These are phyloP conservation scores for Heliamphora exappendiculata DNA, from an alignment of 148 eudicot genomes.

Conservation along the genomic window DNA sequence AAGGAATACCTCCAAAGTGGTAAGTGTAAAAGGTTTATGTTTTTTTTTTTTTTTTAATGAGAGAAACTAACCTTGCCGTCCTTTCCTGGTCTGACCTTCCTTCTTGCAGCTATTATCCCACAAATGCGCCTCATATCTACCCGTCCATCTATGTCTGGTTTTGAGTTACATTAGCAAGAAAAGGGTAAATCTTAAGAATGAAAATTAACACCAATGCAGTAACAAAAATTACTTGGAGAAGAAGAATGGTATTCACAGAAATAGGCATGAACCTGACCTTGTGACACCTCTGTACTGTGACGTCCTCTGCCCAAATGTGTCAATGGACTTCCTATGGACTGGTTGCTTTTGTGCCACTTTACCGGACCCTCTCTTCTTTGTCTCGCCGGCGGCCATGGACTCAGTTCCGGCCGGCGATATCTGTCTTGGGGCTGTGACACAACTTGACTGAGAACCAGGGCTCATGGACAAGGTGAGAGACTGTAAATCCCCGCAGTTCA, in stretches of 20 bases:
- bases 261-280: slow-evolving; percentile 32
- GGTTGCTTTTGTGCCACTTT: slow-evolving; percentile 50
- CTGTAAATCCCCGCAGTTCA: slow-evolving; percentile 63
- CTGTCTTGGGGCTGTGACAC: slow-evolving; percentile 61
- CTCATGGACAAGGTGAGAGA: slow-evolving; percentile 76
- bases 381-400: slow-evolving; percentile 40
- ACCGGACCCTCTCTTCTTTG: slow-evolving; percentile 57
- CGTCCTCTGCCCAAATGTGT: slow-evolving; percentile 93
- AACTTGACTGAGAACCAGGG: slow-evolving; percentile 90
- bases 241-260: neutral
- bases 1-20: slow-evolving; percentile 10
- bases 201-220: neutral
- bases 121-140: slow-evolving; percentile 67
- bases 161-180: neutral
- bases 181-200: neutral
- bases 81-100: slow-evolving; percentile 95
- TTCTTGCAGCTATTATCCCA: slow-evolving; percentile 86
- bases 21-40: neutral
- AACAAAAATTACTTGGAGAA: neutral
- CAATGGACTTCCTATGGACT: slow-evolving; percentile 88
- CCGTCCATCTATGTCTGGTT: slow-evolving; percentile 84
- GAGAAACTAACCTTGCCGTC: slow-evolving; percentile 92
- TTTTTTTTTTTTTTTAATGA: too few species aligned
- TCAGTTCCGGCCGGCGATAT: slow-evolving; percentile 36
- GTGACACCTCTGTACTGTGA: slow-evolving; percentile 97